A percentile compares a stretch with the other conserved stretches of the same genome.
These are phyloP conservation scores for Phytomonas sp. DNA, from an alignment of 208 protist genomes.

Conservation along the genomic window DNA sequence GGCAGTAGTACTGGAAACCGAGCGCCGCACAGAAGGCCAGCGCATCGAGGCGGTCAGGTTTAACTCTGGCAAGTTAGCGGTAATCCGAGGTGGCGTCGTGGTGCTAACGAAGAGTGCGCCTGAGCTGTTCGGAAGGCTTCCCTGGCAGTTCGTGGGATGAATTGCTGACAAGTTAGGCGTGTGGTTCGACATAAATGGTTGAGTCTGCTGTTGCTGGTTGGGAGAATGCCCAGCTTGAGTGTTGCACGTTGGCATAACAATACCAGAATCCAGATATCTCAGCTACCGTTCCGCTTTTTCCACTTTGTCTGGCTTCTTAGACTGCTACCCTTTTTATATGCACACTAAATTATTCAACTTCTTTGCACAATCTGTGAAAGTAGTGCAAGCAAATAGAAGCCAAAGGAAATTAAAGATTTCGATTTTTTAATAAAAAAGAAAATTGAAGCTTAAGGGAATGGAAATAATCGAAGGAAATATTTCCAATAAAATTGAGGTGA, in stretches of 20 bases:
- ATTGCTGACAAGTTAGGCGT: too few species aligned
- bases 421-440: slow-evolving; percentile 6
- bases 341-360: too few species aligned
- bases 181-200: slow-evolving; percentile 6
- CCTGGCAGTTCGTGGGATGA: too few species aligned
- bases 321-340: too few species aligned
- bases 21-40: slow-evolving; percentile 34
- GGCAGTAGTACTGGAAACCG: slow-evolving; percentile 24
- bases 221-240: slow-evolving; percentile 16
- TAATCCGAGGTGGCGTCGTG: too few species aligned
- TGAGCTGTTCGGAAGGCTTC: too few species aligned
- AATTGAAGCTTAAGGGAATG: not conserved
- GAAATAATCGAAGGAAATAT: not conserved
- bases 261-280: too few species aligned
- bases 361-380: not conserved
- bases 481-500: not conserved
- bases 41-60: slow-evolving; percentile 23
- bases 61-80: not conserved
- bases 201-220: slow-evolving; percentile 13
- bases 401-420: slow-evolving; percentile 15
- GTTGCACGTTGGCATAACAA: not conserved
- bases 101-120: too few species aligned
- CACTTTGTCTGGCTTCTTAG: too few species aligned
- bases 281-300: too few species aligned
- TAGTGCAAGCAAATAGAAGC: slow-evolving; percentile 7